These are phyloP conservation scores for Suillus subaureus DNA, from an alignment of 768 basidiomycete genomes.

Conservation along the genomic window DNA sequence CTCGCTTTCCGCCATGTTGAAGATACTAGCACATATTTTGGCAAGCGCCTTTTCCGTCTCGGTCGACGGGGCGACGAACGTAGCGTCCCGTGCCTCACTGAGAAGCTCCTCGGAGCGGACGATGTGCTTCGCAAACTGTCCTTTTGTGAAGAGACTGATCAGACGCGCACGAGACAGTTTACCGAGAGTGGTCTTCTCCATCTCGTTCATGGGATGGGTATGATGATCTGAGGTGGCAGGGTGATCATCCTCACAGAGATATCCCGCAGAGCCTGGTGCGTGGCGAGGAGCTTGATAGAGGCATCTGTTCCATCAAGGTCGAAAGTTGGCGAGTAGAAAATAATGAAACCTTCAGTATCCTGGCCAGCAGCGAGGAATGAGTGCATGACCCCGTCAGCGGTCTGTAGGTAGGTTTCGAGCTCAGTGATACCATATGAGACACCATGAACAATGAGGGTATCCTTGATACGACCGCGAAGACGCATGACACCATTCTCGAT, in stretches of 20 bases:
- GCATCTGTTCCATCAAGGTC: conserved; percentile 28
- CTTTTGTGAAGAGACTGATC: conserved; percentile 36
- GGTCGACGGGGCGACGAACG: conserved; percentile 23
- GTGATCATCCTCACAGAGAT: conserved; percentile 33
- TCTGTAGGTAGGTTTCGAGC: conserved; percentile 39
- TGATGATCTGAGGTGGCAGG: conserved; percentile 38
- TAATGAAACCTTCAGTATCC: conserved; percentile 42
- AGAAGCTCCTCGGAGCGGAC: conserved; percentile 29
- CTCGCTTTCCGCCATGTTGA: conserved; percentile 25
- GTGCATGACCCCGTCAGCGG: conserved; percentile 35
- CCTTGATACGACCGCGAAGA: conserved; percentile 42
- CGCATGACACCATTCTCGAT: conserved; percentile 37
- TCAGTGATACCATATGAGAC: conserved; percentile 39
- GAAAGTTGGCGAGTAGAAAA: conserved; percentile 38
- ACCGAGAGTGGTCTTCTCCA: conserved; percentile 46
- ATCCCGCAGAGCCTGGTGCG: conserved; percentile 34
- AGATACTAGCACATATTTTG: conserved; percentile 34
- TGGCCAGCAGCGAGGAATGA: conserved; percentile 36
- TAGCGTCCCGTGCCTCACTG: conserved; percentile 24
- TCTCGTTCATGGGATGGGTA: conserved; percentile 41
- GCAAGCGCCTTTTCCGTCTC: conserved; percentile 33
- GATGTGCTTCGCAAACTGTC: conserved; percentile 33
- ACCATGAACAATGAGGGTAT: conserved; percentile 42
- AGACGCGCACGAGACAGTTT: conserved; percentile 44
- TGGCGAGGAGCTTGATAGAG: conserved; percentile 23